Conservation (phyloP, 176 grass and related monocot species). For the Rhynchospora tenuis region DNA sequence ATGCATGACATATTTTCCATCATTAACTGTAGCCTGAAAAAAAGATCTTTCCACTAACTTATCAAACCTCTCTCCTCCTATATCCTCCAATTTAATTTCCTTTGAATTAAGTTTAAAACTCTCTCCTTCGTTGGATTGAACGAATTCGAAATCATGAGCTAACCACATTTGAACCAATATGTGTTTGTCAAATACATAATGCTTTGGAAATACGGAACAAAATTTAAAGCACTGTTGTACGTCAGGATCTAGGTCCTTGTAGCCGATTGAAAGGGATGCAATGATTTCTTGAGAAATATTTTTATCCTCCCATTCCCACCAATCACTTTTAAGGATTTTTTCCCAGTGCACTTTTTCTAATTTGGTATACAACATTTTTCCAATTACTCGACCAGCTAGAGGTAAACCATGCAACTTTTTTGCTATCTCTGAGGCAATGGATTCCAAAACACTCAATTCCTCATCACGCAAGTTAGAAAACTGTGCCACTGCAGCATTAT, state of each 20-base stretch:
- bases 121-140: neutral
- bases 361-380: slow-evolving; percentile 5
- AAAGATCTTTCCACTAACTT: slow-evolving; percentile 21
- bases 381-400: slow-evolving; percentile 23
- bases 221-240: slow-evolving; percentile 33
- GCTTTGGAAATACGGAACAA: slow-evolving; percentile 34
- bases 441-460: neutral
- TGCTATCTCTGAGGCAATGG: slow-evolving; percentile 11
- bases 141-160: slow-evolving; percentile 27
- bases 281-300: slow-evolving; percentile 6
- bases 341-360: slow-evolving; percentile 22
- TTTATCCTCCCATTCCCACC: slow-evolving; percentile 31
- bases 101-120: neutral
- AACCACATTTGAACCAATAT: slow-evolving; percentile 46
- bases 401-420: slow-evolving; percentile 29
- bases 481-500: too few species aligned
- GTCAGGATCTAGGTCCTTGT: slow-evolving; percentile 25
- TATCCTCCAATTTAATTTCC: slow-evolving; percentile 10
- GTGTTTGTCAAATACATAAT: slow-evolving; percentile 33
- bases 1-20: slow-evolving; percentile 19
- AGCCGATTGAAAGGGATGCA: slow-evolving; percentile 27
- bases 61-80: slow-evolving; percentile 25
- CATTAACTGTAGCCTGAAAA: slow-evolving; percentile 19
- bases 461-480: neutral
- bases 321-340: slow-evolving; percentile 21